Conservation (phyloP, 1,284 basidiomycete species). For the Moniliella sp. region DNA sequence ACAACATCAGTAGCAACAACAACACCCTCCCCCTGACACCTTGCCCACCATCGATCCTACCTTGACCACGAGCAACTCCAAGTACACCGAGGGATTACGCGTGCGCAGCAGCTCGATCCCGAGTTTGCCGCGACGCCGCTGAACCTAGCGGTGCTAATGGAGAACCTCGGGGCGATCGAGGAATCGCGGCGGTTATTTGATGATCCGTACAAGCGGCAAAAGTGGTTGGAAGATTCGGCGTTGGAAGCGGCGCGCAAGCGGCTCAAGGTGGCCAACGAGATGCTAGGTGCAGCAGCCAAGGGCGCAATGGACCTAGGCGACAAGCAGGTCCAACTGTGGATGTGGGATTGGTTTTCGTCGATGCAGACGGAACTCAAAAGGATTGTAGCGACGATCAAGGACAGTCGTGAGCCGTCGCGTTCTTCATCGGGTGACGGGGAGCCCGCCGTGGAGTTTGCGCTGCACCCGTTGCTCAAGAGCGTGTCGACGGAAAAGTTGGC, state of each 20-base stretch:
- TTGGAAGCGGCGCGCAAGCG: conserved; percentile 24
- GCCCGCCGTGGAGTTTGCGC: not conserved
- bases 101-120: conserved; percentile 6
- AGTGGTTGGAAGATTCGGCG: conserved; percentile 27
- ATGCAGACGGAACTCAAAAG: conserved; percentile 10
- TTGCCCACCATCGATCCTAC: conserved; percentile 17
- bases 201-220: conserved; percentile 27
- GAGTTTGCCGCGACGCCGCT: conserved; percentile 13
- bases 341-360: conserved; percentile 31
- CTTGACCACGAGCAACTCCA: conserved; percentile 6
- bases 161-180: conserved; percentile 20
- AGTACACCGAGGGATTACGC: not conserved
- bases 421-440: no score
- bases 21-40: not conserved
- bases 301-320: conserved; percentile 1
- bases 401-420: conserved; percentile 2
- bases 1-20: no score
- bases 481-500: conserved; percentile 60
- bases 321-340: conserved; percentile 20
- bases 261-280: conserved; percentile 13
- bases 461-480: conserved; percentile 49
- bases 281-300: conserved; percentile 15
- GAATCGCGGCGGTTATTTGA: conserved; percentile 11
- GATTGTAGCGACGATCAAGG: conserved; percentile 12
- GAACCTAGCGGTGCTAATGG: conserved; percentile 18